phyloP scores from a whole-genome alignment of 768 basidiomycete species.

The Pholiota conissans region DNA sequence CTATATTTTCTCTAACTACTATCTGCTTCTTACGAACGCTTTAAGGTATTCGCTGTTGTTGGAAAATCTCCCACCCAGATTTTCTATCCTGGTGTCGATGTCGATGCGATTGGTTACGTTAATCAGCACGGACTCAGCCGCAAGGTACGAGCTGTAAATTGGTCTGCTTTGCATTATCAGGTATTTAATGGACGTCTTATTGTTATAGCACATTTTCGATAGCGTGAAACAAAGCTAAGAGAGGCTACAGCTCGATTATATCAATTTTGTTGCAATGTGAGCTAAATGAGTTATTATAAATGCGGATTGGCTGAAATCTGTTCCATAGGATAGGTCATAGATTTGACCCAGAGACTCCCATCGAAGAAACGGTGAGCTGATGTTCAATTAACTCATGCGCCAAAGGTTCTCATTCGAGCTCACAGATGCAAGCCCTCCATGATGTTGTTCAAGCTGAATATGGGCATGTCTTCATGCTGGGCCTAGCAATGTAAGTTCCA shows the following conservation, averaged over 20 bases:
- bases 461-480: conserved; percentile 57
- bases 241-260: conserved; percentile 72
- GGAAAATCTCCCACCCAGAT: conserved; percentile 19
- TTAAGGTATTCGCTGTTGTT: conserved; percentile 31
- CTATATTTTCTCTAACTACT: neutral
- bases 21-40: neutral
- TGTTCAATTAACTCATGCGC: neutral
- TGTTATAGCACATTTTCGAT: conserved; percentile 71
- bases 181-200: conserved; percentile 12
- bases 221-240: conserved; percentile 60
- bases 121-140: conserved; percentile 50
- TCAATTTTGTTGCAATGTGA: conserved; percentile 74
- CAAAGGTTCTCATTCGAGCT: neutral
- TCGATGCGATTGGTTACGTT: conserved; percentile 47
- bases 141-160: conserved; percentile 21
- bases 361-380: conserved; percentile 47
- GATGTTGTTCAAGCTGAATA: conserved; percentile 68
- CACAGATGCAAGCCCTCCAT: conserved; percentile 65
- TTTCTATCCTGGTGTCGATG: conserved; percentile 12
- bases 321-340: no score
- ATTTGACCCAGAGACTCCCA: conserved; percentile 57
- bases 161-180: neutral
- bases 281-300: conserved; percentile 17
- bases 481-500: conserved; percentile 50
- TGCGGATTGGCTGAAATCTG: no score